These are phyloP conservation scores for Powellomyces hirtus DNA, from an alignment of 192 early-diverging fungal species.

Conservation along the genomic window DNA sequence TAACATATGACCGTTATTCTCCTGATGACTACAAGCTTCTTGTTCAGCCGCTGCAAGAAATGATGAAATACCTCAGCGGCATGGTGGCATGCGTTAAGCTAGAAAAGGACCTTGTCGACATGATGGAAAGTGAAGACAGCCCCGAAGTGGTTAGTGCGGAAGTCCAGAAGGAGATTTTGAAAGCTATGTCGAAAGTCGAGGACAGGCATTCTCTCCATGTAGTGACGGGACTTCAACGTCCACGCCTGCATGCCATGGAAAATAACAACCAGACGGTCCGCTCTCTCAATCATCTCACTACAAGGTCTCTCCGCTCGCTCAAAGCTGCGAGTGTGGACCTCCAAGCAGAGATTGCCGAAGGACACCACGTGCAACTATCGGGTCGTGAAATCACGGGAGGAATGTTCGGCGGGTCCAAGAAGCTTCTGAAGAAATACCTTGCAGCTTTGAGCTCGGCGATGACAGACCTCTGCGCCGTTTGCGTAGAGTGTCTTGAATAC, in stretches of 20 bases:
- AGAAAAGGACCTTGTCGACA: conserved; percentile 22
- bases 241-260: neutral
- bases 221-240: neutral
- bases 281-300: conserved; percentile 8
- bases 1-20: conserved; percentile 23
- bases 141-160: neutral
- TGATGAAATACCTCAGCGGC: conserved; percentile 30
- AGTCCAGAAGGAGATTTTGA: neutral
- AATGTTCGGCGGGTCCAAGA: conserved; percentile 28
- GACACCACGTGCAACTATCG: conserved; percentile 22
- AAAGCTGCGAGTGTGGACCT: conserved; percentile 20
- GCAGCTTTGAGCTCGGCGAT: conserved; percentile 48
- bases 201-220: neutral
- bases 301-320: neutral
- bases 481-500: conserved; percentile 8
- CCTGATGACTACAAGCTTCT: conserved; percentile 26
- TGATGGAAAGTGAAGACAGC: neutral
- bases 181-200: neutral
- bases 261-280: neutral
- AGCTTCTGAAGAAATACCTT: conserved; percentile 22
- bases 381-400: conserved; percentile 25
- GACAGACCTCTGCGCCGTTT: conserved; percentile 13
- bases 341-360: conserved; percentile 12
- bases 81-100: conserved; percentile 20
- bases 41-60: conserved; percentile 20